Base-by-base conservation (phyloP, 116 monocot species). In the Papilionanthe hybrid region DNA sequence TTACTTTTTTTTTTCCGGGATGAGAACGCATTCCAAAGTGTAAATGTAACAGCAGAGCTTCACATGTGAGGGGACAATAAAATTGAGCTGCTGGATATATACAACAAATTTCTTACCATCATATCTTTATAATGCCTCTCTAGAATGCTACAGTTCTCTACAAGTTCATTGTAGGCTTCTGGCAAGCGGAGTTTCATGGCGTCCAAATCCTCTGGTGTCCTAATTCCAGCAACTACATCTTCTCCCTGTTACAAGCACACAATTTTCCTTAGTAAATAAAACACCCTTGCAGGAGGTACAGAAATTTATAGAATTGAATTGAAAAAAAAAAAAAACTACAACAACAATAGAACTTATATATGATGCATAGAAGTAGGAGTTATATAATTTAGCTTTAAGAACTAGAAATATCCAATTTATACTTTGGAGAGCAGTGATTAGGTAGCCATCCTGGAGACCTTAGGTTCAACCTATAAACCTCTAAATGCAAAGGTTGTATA, bases 141-240 rank as follows among this genome's bases (percentile, higher is more conserved):
- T 42, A 98, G 86, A 78, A 94, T 98, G 45, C 84, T 80, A 57
- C 94, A 98, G 55, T 94, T 98, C 75, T 93, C 94, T 17, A 94
- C 88, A 72, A 98, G 98, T 81, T 94, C 98, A 63, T 82, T 65
- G 55, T 93, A 98, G 41, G 94, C 90, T 48, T 88, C 80, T 53
- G 98, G 94, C 90, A 98, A 84, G 76, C 75, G 83, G 37, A 90
- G 79, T 76, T 89, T 91, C 98, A 98, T 94, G 17, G 86, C 75
- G 7, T 94, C 88, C 73, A 98, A 78, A 75, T 93, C 93, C 81
- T 94, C 88, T 12, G 98, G 98, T 25, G 98, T 98, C 82, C 94
- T 98, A 67, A 98, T 94, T 85, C 98, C 94, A n/a, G 98, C 98
- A 78, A 98, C 98, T 63, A 98, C 98, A 85, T 98, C 98, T 78